Evolutionary conservation across 2,329 filamentous ascomycete species (phyloP).

Genomic region (Aspergillus ochraceus): DNA sequence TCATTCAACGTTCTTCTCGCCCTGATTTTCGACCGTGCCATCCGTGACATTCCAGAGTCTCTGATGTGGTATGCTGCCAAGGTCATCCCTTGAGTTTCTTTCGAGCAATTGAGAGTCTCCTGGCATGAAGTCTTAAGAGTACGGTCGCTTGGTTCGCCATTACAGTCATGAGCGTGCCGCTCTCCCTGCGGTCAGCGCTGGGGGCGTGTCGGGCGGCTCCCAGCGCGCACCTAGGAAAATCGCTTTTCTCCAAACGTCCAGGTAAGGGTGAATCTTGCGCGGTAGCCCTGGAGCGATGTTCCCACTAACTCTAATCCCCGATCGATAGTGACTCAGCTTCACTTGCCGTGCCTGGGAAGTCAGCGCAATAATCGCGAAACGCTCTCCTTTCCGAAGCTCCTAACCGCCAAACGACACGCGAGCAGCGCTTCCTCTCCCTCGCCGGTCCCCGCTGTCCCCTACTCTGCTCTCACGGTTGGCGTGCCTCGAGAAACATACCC

Average conservation of each 20-base stretch:
- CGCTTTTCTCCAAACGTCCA: constrained; percentile 17
- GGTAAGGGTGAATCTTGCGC: constrained; percentile 22
- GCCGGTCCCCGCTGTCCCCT: constrained; percentile 52
- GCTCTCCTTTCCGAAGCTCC: constrained; percentile 8
- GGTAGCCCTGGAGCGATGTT: not conserved
- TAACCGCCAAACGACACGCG: constrained; percentile 21
- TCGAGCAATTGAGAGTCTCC: not conserved
- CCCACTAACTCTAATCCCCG: constrained; percentile 5
- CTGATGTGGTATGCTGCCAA: not conserved
- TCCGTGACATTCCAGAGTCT: not conserved
- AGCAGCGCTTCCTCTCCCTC: constrained; percentile 24
- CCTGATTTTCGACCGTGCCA: not conserved
- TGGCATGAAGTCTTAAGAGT: constrained; percentile 4
- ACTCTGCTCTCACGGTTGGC: constrained; percentile 71
- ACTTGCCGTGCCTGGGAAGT: constrained; percentile 9
- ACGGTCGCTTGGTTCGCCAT: not conserved
- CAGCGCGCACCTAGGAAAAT: constrained; percentile 23
- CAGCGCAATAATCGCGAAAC: constrained; percentile 9
- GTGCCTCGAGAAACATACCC: constrained; percentile 77
- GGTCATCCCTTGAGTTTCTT: not conserved
- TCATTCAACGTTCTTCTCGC: not conserved
- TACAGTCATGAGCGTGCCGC: constrained; percentile 25
- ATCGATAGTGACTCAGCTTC: constrained; percentile 18
- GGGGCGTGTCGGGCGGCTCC: constrained; percentile 25
- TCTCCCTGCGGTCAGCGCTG: constrained; percentile 28